Percentiles rank a stretch among this genome's conserved stretches.
phyloP scores from a whole-genome alignment of 2,329 filamentous ascomycete species.

The Ophiostoma sp. region DNA sequence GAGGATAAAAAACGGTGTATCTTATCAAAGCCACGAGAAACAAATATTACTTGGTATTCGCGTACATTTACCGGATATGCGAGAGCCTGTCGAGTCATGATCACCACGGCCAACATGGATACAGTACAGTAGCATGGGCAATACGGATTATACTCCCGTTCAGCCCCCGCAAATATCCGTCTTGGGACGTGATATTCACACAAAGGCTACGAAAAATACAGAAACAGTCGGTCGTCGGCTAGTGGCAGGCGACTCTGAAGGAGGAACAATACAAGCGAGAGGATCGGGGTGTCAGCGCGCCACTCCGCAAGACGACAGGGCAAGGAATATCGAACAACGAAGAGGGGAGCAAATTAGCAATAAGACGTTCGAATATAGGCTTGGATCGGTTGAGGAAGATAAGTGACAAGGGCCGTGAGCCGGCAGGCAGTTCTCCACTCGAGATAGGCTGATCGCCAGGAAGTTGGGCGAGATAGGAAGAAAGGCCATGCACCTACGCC shows the following conservation, averaged over 20 bases:
- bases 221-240: not conserved
- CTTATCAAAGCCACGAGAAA: not conserved
- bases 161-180: not conserved
- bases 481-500: conserved; percentile 6
- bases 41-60: not conserved
- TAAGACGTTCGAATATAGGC: not conserved
- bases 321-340: not conserved
- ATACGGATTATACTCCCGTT: not conserved
- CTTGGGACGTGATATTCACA: not conserved
- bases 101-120: not conserved
- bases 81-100: not conserved
- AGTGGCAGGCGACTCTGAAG: not conserved
- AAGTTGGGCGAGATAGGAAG: conserved; percentile 11
- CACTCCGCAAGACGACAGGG: not conserved
- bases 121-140: not conserved
- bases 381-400: not conserved
- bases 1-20: not conserved
- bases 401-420: not conserved
- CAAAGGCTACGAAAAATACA: not conserved
- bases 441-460: conserved; percentile 4
- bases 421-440: not conserved
- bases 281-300: not conserved
- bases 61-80: not conserved
- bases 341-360: not conserved
- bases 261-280: not conserved